Percentiles rank a stretch among this genome's conserved stretches.
Evolutionary conservation across 129 eudicot genomes (phyloP).

Genomic region (Flaveria robusta): DNA sequence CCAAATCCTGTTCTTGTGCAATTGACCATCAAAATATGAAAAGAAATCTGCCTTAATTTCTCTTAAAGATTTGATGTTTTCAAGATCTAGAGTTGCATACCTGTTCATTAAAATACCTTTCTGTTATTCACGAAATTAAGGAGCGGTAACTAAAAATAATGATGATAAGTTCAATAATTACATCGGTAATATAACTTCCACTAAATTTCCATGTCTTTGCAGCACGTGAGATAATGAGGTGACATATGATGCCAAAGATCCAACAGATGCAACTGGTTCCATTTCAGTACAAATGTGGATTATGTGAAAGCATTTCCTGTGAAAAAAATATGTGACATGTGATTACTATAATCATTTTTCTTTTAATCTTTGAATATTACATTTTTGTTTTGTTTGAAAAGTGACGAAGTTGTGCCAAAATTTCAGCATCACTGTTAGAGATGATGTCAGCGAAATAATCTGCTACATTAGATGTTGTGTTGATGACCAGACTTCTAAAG

Average conservation of each 20-base stretch:
- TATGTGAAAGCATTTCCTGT: conserved; percentile 61
- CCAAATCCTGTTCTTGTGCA: conserved; percentile 64
- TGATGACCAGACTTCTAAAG: conserved; percentile 49
- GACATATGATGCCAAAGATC: conserved; percentile 69
- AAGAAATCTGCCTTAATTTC: conserved; percentile 56
- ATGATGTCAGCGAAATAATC: conserved; percentile 47
- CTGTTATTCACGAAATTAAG: neutral
- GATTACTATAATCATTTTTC: neutral
- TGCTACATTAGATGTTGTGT: conserved; percentile 39
- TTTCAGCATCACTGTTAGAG: conserved; percentile 47
- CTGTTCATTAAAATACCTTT: conserved; percentile 31
- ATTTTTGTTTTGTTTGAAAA: conserved; percentile 44
- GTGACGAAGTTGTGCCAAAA: conserved; percentile 55
- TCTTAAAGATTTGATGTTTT: conserved; percentile 53
- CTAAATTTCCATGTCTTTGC: conserved; percentile 61
- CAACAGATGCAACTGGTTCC: conserved; percentile 71
- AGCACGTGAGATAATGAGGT: conserved; percentile 65
- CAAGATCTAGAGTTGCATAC: conserved; percentile 59
- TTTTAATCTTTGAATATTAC: conserved; percentile 33
- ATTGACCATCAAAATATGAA: conserved; percentile 65
- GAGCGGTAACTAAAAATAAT: neutral
- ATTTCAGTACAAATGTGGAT: conserved; percentile 73
- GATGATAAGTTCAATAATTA: conserved; percentile 20
- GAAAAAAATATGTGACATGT: conserved; percentile 10
- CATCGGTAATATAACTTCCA: conserved; percentile 77